phyloP scores from a whole-genome alignment of 2,329 filamentous ascomycete genomes.

The Polychaeton citri region DNA sequence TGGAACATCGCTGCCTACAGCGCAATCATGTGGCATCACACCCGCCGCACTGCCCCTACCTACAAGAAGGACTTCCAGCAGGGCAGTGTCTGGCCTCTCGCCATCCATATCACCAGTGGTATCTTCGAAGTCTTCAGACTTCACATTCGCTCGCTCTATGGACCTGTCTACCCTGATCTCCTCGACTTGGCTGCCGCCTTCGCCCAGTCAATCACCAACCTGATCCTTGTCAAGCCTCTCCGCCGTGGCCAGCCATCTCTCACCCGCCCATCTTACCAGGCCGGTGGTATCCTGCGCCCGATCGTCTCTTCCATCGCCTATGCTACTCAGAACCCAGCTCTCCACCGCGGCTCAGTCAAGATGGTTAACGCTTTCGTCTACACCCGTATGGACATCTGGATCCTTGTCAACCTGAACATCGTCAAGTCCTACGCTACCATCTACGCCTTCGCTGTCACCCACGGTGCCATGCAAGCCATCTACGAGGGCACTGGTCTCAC shows the following conservation, averaged over 20 bases:
- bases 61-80: not conserved
- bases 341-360: not conserved
- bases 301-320: not conserved
- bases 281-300: not conserved
- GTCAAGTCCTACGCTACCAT: not conserved
- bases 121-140: not conserved
- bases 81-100: not conserved
- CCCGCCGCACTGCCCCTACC: not conserved
- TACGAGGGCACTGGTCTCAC: not conserved
- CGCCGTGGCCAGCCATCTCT: not conserved
- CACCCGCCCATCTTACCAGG: not conserved
- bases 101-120: not conserved
- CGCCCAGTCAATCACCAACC: not conserved
- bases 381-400: constrained; percentile 1
- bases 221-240: not conserved
- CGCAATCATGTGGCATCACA: not conserved
- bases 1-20: not conserved
- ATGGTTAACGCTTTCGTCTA: not conserved
- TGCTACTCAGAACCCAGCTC: not conserved
- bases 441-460: not conserved
- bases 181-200: not conserved
- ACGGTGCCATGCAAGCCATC: constrained; percentile 1
- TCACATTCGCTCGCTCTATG: not conserved
- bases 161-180: not conserved
- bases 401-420: not conserved